Conservation (phyloP, 108 stramenopile species). For the Aurantiochytrium sp. region DNA sequence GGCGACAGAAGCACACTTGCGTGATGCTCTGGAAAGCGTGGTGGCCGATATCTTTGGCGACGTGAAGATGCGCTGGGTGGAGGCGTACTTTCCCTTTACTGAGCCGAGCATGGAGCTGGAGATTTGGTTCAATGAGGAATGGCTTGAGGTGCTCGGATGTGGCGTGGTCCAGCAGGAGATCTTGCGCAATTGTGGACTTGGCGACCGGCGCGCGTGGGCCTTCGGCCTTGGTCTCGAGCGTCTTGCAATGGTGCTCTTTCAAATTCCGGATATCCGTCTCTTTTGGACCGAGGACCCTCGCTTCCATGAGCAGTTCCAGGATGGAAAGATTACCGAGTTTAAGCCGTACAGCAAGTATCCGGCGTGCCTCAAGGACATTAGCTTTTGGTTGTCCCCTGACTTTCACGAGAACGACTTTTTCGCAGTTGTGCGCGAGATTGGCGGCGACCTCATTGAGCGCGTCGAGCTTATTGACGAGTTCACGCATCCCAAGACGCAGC, state of each 20-base stretch:
- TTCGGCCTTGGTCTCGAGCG: constrained; percentile 92
- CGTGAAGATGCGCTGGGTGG: constrained; percentile 65
- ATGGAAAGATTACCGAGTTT: constrained; percentile 66
- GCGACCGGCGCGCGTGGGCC: constrained; percentile 72
- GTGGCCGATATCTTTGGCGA: constrained; percentile 62
- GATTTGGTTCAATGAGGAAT: constrained; percentile 76
- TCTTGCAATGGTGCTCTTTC: constrained; percentile 88
- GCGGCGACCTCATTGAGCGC: constrained; percentile 83
- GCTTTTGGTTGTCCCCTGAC: constrained; percentile 64
- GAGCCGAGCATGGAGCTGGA: constrained; percentile 86
- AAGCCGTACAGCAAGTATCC: constrained; percentile 89
- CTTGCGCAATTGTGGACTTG: constrained; percentile 59
- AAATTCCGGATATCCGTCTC: constrained; percentile 84
- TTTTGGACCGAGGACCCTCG: constrained; percentile 80
- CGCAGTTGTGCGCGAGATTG: constrained; percentile 75
- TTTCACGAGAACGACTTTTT: constrained; percentile 75
- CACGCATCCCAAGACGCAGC: constrained; percentile 76
- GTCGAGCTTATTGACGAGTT: constrained; percentile 82
- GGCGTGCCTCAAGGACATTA: constrained; percentile 81
- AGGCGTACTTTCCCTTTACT: constrained; percentile 90
- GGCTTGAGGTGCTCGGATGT: constrained; percentile 92
- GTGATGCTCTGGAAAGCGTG: constrained; percentile 66
- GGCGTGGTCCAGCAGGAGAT: constrained; percentile 82
- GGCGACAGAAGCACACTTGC: constrained; percentile 50
- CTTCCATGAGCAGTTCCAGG: constrained; percentile 75